Percentiles rank a stretch among this genome's conserved stretches.
These are phyloP conservation scores for Monascus ruber DNA, from an alignment of 2,329 filamentous ascomycete genomes.

Conservation along the genomic window DNA sequence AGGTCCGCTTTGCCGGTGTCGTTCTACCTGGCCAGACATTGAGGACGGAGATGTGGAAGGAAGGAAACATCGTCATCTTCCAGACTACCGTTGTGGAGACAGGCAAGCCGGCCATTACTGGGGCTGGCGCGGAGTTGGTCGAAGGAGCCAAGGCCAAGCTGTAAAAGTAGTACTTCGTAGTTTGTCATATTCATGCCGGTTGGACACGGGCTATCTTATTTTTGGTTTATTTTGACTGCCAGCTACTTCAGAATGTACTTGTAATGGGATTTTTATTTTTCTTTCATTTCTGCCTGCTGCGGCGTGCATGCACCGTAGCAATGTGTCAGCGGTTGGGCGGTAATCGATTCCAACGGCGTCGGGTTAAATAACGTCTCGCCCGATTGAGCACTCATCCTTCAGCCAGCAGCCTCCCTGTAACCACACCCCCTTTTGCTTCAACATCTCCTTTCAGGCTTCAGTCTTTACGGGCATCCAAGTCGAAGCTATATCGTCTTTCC, in stretches of 20 bases:
- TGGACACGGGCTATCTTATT: too few species aligned
- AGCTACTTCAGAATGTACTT: background rate
- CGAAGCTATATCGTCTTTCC: background rate
- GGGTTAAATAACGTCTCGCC: too few species aligned
- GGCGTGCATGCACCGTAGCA: background rate
- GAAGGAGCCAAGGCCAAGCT: slow-evolving; percentile 40
- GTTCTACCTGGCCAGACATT: slow-evolving; percentile 84
- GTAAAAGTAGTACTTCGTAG: slow-evolving; percentile 19
- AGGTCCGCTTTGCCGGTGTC: slow-evolving; percentile 79
- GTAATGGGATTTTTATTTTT: background rate
- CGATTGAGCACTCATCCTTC: too few species aligned
- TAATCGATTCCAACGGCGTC: too few species aligned
- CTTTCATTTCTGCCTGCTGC: background rate
- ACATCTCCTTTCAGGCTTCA: background rate
- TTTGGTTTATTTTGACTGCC: too few species aligned
- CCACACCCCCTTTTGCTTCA: background rate
- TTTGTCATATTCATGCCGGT: too few species aligned
- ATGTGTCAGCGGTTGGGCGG: too few species aligned
- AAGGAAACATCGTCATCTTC: slow-evolving; percentile 67
- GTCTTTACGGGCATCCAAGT: background rate
- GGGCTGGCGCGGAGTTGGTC: slow-evolving; percentile 66
- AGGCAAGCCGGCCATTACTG: slow-evolving; percentile 74
- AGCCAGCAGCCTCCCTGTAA: too few species aligned
- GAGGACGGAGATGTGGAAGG: slow-evolving; percentile 89
- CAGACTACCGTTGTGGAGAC: slow-evolving; percentile 86